Base-by-base conservation (phyloP, 1,139 yeast genomes). In the Candida gigantensis region DNA sequence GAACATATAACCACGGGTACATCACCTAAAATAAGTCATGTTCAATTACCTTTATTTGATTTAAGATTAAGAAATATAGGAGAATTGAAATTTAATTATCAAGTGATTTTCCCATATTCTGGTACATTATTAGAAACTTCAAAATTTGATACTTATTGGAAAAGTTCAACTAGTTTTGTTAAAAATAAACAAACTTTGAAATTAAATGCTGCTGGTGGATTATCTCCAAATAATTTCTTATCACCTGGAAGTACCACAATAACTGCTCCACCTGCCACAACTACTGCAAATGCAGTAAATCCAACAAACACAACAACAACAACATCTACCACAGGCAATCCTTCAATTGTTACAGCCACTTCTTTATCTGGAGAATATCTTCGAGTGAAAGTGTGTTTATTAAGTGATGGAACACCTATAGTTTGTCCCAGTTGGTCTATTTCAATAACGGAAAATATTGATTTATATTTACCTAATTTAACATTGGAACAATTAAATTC, bases 131-230 rank as follows among this genome's bases (percentile, higher is more conserved):
- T 92, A 39, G 97, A 90, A 58, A 86, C 95, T 28, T 82, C 96
- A 5, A 87, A 89, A 62, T 90, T 87, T 55, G 97, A 90, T 53
- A 90, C 97, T 0, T 92, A 92, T 61, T 92, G 98, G 98, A 92
- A 90, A 60, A 82, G 95, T 1, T 85, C 95, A 0, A 77, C 76
- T 4, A 64, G 65, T 32, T 63, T 65, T 37, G 63, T 66, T 15
- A 68, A 66, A 37, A 59, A 57, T 36, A 58, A 52, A 29, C 55
- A 55, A 21, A 50, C 60, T 3, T 49, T 59, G 38, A 66, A 62
- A 36, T 49, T 57, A 37, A 65, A 63, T 44, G 65, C 67, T 4
- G 70, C 68, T 13, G 69, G 72, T 6, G 69, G 69, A 4, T 58
- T 68, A 41, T 68, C 75, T 1, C 76, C 75, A 3, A 68, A 64